Conservation (phyloP, 2,329 filamentous ascomycete genomes). For the Celoporthe dispersa region DNA sequence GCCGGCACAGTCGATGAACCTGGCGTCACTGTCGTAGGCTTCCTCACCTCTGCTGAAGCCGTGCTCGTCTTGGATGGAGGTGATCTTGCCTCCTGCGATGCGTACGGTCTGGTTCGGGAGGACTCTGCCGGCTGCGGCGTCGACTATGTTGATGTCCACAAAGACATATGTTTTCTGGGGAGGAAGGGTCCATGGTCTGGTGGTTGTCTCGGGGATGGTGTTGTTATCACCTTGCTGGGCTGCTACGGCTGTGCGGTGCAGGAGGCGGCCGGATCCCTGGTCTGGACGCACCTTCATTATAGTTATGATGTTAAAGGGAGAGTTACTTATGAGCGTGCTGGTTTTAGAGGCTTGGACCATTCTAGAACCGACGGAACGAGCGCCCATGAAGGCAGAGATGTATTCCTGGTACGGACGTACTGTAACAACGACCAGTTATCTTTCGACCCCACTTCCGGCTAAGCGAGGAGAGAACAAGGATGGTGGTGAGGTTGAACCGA, state of each 20-base stretch:
- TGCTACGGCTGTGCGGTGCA: not conserved
- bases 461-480: too few species aligned
- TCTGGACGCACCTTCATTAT: not conserved
- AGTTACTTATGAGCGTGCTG: too few species aligned
- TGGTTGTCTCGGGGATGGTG: constrained; percentile 30
- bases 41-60: not conserved
- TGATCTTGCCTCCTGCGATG: constrained; percentile 42
- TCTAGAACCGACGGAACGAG: too few species aligned
- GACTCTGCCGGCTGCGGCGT: constrained; percentile 42
- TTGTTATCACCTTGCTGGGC: not conserved
- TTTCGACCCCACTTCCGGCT: constrained; percentile 2
- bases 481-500: too few species aligned
- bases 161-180: constrained; percentile 42
- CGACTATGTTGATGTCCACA: constrained; percentile 49
- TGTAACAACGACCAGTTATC: not conserved
- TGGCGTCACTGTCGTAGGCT: not conserved
- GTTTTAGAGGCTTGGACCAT: too few species aligned
- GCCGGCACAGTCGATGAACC: constrained; percentile 45
- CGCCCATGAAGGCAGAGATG: not conserved
- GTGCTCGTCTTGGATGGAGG: constrained; percentile 30
- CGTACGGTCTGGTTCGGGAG: constrained; percentile 38
- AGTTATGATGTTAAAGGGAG: not conserved
- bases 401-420: too few species aligned
- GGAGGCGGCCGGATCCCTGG: not conserved
- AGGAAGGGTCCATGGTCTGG: constrained; percentile 44